Conservation (phyloP, 192 early-diverging fungal genomes). For the Coemansia sp. region DNA sequence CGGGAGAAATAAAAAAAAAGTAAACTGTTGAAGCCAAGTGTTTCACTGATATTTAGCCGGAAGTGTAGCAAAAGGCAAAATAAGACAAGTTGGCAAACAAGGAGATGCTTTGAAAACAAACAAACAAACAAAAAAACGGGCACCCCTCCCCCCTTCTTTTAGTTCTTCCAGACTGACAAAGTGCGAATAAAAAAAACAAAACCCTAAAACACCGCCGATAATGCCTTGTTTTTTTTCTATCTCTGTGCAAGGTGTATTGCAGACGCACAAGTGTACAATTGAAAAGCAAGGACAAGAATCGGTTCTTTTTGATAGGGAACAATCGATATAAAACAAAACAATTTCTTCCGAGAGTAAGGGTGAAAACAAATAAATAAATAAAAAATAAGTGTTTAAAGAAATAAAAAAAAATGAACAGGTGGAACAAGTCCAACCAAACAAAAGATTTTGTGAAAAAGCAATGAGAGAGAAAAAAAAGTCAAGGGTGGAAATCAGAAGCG, state of each 20-base stretch:
- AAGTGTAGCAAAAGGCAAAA: neutral
- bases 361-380: neutral
- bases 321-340: neutral
- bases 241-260: neutral
- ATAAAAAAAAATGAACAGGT: neutral
- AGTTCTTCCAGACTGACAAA: neutral
- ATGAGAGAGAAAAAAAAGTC: neutral
- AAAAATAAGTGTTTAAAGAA: neutral
- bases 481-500: neutral
- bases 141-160: neutral
- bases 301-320: neutral
- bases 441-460: neutral
- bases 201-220: neutral
- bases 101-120: conserved; percentile 1
- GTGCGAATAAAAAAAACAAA: neutral
- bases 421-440: neutral
- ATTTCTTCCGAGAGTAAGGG: neutral
- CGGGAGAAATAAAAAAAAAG: neutral
- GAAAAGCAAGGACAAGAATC: neutral
- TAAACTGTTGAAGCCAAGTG: neutral
- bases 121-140: neutral
- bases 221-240: neutral
- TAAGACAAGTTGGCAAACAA: neutral
- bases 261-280: neutral
- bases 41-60: conserved; percentile 6